Evolutionary conservation across 305 asterid species (phyloP).

Genomic region (Fraxinus paxiana): DNA sequence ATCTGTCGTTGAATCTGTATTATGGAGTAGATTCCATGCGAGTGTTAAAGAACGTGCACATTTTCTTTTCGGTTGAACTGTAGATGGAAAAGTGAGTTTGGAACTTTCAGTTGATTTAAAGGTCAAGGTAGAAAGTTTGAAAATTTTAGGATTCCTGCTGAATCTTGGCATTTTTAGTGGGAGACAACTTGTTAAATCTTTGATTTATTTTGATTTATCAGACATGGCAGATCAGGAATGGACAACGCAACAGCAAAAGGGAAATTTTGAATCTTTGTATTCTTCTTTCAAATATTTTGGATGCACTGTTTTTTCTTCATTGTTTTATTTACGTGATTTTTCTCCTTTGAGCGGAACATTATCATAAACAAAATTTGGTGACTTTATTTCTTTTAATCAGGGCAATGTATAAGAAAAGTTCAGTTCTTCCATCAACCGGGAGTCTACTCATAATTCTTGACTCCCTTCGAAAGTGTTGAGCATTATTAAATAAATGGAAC

Average conservation of each 20-base stretch:
- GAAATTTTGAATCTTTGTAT: not conserved
- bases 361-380: not conserved
- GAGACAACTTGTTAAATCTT: conserved; percentile 16
- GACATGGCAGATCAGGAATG: not conserved
- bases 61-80: not conserved
- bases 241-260: not conserved
- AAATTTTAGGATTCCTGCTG: not conserved
- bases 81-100: conserved; percentile 11
- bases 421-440: not conserved
- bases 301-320: not conserved
- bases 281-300: not conserved
- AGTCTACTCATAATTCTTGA: not conserved
- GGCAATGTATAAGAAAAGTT: conserved; percentile 13
- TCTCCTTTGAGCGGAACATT: not conserved
- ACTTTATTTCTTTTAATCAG: not conserved
- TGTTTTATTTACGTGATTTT: not conserved
- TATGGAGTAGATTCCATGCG: conserved; percentile 4
- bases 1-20: not conserved
- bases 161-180: not conserved
- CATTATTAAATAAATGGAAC: conserved; percentile 15
- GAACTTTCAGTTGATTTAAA: not conserved
- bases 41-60: not conserved
- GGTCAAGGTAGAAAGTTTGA: not conserved
- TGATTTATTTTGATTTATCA: conserved; percentile 1
- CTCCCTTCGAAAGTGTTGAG: not conserved